Evolutionary conservation across 2,329 filamentous ascomycete species (phyloP), one percentile per base, ranked within the genome.

Genomic region (Chalara sp.): DNA sequence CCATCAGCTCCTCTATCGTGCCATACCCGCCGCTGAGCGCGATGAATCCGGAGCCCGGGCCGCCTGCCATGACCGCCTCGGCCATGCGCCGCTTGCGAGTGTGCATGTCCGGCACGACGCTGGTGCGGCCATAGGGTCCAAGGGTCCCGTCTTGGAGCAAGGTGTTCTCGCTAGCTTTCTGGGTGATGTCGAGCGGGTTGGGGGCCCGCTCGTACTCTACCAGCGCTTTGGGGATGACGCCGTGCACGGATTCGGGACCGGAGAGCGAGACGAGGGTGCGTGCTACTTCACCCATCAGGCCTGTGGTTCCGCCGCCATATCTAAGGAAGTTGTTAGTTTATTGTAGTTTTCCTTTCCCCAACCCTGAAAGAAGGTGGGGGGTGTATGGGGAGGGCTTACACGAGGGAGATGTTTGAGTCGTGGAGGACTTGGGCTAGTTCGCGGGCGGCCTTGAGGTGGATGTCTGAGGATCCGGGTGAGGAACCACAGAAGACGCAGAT

Each of bases 401-500:
- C 89, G 12, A 99, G 81, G 7, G 80, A 78, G 62, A 95, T 89
- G 67, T 88, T 83, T 64, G 87, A 79, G 46, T 79, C 76, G 65
- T 90, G 86, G 71, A 96, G 86, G 57, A 78, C 75, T 32, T 74
- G 73, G 49, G 86, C 92, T 11, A 97, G 82, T 32, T 80, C 71
- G 40, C 86, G 84, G 3, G 93, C 93, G 6, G 46, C 37, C 47
- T 54, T 82, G 62, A 95, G 71, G 69, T 96, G 89, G 5, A 76
- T 77, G 11, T 88, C 83, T 55, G 81, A 84, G 47, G 76, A 82
- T 47, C 93, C 93, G 11, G 78, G 68, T 7, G 81, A 85, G 48
- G 93, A 82, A 65, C 92, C 93, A 73, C 93, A 97, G 79, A 96
- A 97, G 59, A 97, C 92, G 68, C 89, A 95, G 66, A 96, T 86